Evolutionary conservation across 371 early-diverging fungal species (phyloP).

Genomic region (Mucor plumbeus): DNA sequence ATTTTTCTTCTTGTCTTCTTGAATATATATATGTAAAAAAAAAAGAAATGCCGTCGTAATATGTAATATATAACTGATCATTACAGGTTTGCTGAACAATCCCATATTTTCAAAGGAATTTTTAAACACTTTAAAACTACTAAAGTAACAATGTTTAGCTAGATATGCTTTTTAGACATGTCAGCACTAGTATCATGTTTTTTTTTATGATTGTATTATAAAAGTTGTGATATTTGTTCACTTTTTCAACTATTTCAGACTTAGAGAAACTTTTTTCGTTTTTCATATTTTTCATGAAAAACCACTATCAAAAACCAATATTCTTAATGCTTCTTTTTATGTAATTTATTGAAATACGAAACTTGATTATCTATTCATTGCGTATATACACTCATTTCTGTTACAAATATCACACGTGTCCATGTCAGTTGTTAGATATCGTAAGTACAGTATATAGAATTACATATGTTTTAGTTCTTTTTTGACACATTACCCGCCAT

Average conservation of each 20-base stretch:
- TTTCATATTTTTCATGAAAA: too few species aligned
- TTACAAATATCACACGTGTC: not conserved
- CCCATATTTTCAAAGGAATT: not conserved
- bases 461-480: not conserved
- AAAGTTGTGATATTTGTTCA: too few species aligned
- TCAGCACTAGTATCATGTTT: too few species aligned
- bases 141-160: not conserved
- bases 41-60: not conserved
- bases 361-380: not conserved
- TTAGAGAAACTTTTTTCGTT: too few species aligned
- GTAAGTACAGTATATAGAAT: not conserved
- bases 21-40: not conserved
- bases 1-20: not conserved
- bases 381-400: not conserved
- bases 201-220: not conserved
- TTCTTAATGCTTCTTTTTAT: too few species aligned
- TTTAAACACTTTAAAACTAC: not conserved
- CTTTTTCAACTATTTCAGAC: too few species aligned
- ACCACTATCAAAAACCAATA: too few species aligned
- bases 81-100: too few species aligned
- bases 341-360: not conserved
- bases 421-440: not conserved
- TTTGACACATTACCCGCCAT: conserved; percentile 1
- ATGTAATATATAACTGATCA: too few species aligned
- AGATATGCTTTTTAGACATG: too few species aligned